Base-by-base conservation (phyloP, 176 grass and related monocot genomes). In the Thalia dealbata region DNA sequence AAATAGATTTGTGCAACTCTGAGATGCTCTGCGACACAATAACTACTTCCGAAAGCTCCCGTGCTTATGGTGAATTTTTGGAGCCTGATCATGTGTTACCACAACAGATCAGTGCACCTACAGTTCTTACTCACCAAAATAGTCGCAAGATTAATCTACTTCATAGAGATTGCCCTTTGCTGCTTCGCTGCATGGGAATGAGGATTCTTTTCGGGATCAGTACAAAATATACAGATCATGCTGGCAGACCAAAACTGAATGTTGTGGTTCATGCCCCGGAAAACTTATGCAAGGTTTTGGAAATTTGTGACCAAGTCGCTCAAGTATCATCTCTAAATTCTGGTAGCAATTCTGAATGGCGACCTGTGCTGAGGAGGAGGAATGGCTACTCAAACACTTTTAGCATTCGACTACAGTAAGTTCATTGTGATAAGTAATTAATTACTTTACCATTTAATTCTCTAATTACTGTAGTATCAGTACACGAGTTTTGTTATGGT, bases 281-380 rank as follows among this genome's bases (percentile, higher is more conserved):
- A 51, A 91, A 84, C 64, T 76, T 99, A 25, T 81, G 76, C 25
- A 76, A 88, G 58, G 69, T 91, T 76, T 72, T 99, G 41, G 87
- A 88, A 68, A 70, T 86, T n/a, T 99, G 87, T 38, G 87, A 93
- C 79, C 82, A 73, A 45, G 74, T 86, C 56, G 85, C 87, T 69
- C 83, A 76, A 69, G 76, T 64, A 67, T 76, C 80, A 74, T 91
- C 74, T 44, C 79, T 79, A 70, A 88, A 84, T 61, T 76, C 65
- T 50, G 85, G 95, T 62, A 93, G 87, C 79, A 88, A 76, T 64
- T 99, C 87, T 77, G 83, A 93, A 43, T 99, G 95, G 95, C 92
- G 87, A 82, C 27, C 87, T 44, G 0, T 91, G 81, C 38, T 91
- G 25, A 93, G 80, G 77, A 93, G 80, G 77, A 93, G 90, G 70